A percentile compares a stretch with the other conserved stretches of the same genome.
These are phyloP conservation scores for Fraxinus sp. DNA, from an alignment of 305 asterid species.

Conservation along the genomic window DNA sequence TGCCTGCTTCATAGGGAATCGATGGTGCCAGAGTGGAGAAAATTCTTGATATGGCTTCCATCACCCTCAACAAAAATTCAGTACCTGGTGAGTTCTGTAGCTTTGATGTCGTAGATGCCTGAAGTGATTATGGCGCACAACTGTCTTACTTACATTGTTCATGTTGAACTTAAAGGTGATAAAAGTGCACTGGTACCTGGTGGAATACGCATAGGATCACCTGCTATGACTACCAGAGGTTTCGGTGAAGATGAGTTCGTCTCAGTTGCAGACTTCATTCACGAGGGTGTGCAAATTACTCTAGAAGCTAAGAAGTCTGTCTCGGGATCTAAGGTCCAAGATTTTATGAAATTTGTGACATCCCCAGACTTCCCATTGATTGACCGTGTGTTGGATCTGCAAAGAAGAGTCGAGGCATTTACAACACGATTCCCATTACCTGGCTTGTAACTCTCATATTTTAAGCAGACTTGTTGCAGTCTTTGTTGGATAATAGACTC, in stretches of 20 bases:
- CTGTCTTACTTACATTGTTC: background rate
- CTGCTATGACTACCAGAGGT: slow-evolving; percentile 96
- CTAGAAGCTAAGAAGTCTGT: slow-evolving; percentile 67
- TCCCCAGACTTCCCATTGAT: slow-evolving; percentile 64
- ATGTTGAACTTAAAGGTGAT: slow-evolving; percentile 53
- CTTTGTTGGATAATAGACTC: background rate
- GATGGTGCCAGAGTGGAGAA: slow-evolving; percentile 98
- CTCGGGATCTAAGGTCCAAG: slow-evolving; percentile 76
- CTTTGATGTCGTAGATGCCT: background rate
- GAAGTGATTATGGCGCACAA: background rate
- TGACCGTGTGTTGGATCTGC: slow-evolving; percentile 53
- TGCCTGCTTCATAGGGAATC: slow-evolving; percentile 52
- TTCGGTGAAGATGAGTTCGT: slow-evolving; percentile 66
- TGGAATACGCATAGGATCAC: slow-evolving; percentile 96
- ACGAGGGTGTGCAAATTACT: slow-evolving; percentile 85
- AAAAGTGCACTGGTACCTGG: slow-evolving; percentile 92
- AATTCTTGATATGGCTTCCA: slow-evolving; percentile 92
- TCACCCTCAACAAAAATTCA: slow-evolving; percentile 90
- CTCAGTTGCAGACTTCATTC: slow-evolving; percentile 71
- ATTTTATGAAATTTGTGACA: slow-evolving; percentile 66
- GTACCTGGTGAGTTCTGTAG: slow-evolving; percentile 67
- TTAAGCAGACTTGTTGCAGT: background rate
- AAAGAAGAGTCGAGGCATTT: slow-evolving; percentile 62
- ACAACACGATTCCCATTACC: slow-evolving; percentile 81
- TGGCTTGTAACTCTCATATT: slow-evolving; percentile 52